phyloP scores from a whole-genome alignment of 2,329 filamentous ascomycete species.

The Akanthomyces dipterigenus region DNA sequence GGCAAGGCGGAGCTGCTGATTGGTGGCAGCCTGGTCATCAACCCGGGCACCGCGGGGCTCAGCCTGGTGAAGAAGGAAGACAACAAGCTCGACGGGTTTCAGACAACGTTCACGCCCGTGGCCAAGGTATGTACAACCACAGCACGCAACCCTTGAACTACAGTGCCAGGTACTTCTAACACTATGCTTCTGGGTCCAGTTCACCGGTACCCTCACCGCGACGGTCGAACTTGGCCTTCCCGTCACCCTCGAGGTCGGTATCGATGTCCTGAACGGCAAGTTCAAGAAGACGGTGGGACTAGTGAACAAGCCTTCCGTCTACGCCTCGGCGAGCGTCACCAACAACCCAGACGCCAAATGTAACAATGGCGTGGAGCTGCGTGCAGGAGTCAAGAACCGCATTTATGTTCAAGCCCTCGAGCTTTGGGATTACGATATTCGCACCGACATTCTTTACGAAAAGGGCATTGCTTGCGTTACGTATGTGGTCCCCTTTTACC shows the following conservation, averaged over 20 bases:
- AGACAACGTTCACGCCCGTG: not conserved
- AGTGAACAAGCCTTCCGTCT: not conserved
- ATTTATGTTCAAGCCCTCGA: not conserved
- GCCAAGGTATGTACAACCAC: not conserved
- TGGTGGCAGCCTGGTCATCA: not conserved
- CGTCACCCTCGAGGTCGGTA: not conserved
- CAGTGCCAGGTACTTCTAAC: not conserved
- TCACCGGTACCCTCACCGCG: not conserved
- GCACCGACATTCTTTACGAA: not conserved
- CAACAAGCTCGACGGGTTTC: not conserved
- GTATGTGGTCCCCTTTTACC: not conserved
- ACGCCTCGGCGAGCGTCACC: not conserved
- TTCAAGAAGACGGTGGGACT: constrained; percentile 1
- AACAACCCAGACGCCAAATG: not conserved
- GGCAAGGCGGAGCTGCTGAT: not conserved
- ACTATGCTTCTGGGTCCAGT: not conserved
- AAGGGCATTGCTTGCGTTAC: not conserved
- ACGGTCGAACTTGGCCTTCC: not conserved
- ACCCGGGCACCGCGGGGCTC: not conserved
- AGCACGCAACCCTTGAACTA: not conserved
- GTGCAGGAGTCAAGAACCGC: not conserved
- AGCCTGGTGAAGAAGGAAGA: no score
- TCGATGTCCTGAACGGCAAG: constrained; percentile 6
- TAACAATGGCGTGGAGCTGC: constrained; percentile 2
- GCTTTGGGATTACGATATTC: not conserved